Evolutionary conservation across 2,329 filamentous ascomycete genomes (phyloP).

Genomic region (Fusarium nodosum): DNA sequence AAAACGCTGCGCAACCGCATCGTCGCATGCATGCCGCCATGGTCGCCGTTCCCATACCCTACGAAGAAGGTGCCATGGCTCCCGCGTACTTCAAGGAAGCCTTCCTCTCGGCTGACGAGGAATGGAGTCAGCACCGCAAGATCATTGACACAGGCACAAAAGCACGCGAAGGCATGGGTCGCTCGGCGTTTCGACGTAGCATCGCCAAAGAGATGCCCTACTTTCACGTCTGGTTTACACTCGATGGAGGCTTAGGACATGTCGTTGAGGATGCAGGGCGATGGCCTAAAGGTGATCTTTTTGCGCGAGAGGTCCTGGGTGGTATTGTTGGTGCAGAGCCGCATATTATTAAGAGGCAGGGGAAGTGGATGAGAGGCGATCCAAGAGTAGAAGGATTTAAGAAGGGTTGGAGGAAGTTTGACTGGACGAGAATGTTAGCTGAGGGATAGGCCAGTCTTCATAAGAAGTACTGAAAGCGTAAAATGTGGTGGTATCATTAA

Average conservation of each 20-base stretch:
- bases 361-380: conserved; percentile 81
- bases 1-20: conserved; percentile 88
- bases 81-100: conserved; percentile 97
- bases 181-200: conserved; percentile 82
- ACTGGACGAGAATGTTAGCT: conserved; percentile 78
- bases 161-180: conserved; percentile 75
- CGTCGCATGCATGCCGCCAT: conserved; percentile 87
- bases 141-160: conserved; percentile 86
- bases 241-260: conserved; percentile 93
- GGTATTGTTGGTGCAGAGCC: conserved; percentile 90
- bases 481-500: background rate
- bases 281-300: conserved; percentile 93
- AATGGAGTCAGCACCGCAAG: conserved; percentile 96
- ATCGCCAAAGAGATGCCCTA: conserved; percentile 98
- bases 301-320: conserved; percentile 90
- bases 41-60: conserved; percentile 87
- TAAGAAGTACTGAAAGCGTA: background rate
- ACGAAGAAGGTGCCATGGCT: conserved; percentile 89
- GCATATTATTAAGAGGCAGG: conserved; percentile 90
- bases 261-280: conserved; percentile 86
- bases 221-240: conserved; percentile 95
- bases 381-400: conserved; percentile 81
- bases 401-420: conserved; percentile 91
- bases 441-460: conserved; percentile 51
- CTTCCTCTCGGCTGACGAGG: conserved; percentile 86